Percentiles rank a stretch among this genome's conserved stretches.
Evolutionary conservation across 2,329 filamentous ascomycete genomes (phyloP).

Genomic region (Phialophora macrospora): DNA sequence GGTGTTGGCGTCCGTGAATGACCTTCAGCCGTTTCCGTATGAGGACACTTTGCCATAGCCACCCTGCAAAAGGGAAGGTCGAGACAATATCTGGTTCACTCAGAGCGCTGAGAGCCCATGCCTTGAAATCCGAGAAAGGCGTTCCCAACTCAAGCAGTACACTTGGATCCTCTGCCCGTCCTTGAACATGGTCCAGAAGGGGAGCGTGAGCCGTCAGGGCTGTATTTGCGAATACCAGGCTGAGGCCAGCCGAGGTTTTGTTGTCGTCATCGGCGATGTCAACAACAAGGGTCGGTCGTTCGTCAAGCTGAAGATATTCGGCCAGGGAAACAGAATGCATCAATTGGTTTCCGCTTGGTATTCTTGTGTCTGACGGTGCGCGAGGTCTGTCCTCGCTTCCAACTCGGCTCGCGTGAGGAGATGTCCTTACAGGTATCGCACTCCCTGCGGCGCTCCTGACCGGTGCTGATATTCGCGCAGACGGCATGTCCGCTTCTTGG

Average conservation of each 20-base stretch:
- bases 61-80: conserved; percentile 65
- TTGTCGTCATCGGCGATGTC: conserved; percentile 67
- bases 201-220: conserved; percentile 64
- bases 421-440: conserved; percentile 28
- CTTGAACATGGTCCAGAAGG: conserved; percentile 62
- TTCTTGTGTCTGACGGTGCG: conserved; percentile 59
- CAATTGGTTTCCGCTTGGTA: conserved; percentile 58
- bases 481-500: conserved; percentile 19
- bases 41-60: conserved; percentile 73
- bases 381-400: conserved; percentile 38
- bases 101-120: conserved; percentile 67
- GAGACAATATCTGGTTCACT: conserved; percentile 59
- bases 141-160: conserved; percentile 49
- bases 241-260: conserved; percentile 59
- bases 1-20: conserved; percentile 59
- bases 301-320: conserved; percentile 77
- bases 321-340: conserved; percentile 69
- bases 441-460: conserved; percentile 9
- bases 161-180: conserved; percentile 52
- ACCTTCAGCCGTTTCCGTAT: conserved; percentile 71
- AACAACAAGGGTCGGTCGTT: conserved; percentile 75
- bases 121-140: conserved; percentile 66
- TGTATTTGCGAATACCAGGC: conserved; percentile 70
- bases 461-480: conserved; percentile 9
- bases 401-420: conserved; percentile 13